phyloP scores from a whole-genome alignment of 306 rosid genomes.

The Delonix regia region DNA sequence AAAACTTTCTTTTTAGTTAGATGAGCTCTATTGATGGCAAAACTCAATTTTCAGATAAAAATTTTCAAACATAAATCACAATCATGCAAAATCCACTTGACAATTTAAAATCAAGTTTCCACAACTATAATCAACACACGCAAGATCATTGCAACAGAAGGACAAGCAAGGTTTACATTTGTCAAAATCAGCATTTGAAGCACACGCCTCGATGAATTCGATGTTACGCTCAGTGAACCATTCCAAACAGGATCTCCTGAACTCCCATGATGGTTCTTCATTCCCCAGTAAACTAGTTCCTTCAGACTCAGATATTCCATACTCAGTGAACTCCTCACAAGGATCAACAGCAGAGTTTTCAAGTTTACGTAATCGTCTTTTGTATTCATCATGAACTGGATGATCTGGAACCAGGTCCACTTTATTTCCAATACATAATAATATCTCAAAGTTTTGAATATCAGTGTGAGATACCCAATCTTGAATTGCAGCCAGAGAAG shows the following conservation, averaged over 20 bases:
- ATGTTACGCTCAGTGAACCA: conserved; percentile 82
- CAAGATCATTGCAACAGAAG: conserved; percentile 24
- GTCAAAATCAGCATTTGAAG: conserved; percentile 79
- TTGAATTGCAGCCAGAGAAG: conserved; percentile 64
- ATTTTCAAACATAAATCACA: no score
- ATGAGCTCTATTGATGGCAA: no score
- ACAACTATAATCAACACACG: no score
- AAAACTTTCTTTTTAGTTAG: no score
- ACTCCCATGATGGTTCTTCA: conserved; percentile 57
- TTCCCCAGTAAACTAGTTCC: conserved; percentile 77
- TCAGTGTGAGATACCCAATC: conserved; percentile 69
- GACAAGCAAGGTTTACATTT: conserved; percentile 56
- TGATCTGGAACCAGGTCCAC: conserved; percentile 80
- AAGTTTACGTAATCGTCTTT: conserved; percentile 59
- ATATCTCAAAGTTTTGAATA: conserved; percentile 72
- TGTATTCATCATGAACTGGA: conserved; percentile 79
- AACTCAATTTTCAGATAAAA: no score
- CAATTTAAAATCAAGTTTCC: no score
- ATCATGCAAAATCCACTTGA: no score
- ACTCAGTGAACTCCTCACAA: conserved; percentile 48
- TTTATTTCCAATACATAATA: conserved; percentile 88
- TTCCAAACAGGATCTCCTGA: conserved; percentile 64
- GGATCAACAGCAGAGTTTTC: conserved; percentile 52
- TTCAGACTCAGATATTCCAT: conserved; percentile 82
- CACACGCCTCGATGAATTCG: conserved; percentile 88